phyloP scores from a whole-genome alignment of 139 green algal genomes.

The Chlorella sp. region DNA sequence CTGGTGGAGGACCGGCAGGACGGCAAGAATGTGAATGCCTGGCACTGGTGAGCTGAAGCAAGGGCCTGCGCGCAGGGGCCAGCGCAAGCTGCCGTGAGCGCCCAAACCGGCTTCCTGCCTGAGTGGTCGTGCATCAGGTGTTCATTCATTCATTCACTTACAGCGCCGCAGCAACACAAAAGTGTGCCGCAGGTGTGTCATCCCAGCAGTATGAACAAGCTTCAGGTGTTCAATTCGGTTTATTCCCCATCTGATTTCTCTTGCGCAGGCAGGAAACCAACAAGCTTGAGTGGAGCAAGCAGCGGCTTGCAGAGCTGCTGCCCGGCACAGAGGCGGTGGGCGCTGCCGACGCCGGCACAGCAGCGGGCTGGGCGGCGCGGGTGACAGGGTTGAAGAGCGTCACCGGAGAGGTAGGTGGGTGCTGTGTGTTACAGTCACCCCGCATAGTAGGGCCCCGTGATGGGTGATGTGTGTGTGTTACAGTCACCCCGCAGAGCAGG shows the following conservation, averaged over 20 bases:
- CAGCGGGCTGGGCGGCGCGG: not conserved
- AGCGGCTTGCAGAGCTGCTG: constrained; percentile 70
- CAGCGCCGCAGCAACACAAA: no score
- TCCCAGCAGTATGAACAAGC: no score
- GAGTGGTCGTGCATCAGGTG: not conserved
- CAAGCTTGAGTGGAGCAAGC: constrained; percentile 61
- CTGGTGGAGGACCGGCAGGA: not conserved
- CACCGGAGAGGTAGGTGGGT: constrained; percentile 28
- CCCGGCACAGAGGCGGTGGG: not conserved
- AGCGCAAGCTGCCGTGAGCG: not conserved
- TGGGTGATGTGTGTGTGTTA: no score
- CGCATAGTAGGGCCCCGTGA: no score
- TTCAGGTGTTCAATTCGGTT: no score
- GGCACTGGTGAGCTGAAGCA: constrained; percentile 12
- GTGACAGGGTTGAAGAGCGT: constrained; percentile 23
- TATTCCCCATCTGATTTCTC: no score
- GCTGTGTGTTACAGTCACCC: no score
- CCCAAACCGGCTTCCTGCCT: not conserved
- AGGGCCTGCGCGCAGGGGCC: no score
- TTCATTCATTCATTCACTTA: not conserved
- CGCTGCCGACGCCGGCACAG: not conserved
- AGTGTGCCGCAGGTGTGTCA: no score
- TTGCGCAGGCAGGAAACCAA: constrained; percentile 62
- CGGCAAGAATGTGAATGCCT: constrained; percentile 22
- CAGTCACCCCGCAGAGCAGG: no score